Conservation (phyloP, 2,329 filamentous ascomycete species). For the Colletotrichum sp. region DNA sequence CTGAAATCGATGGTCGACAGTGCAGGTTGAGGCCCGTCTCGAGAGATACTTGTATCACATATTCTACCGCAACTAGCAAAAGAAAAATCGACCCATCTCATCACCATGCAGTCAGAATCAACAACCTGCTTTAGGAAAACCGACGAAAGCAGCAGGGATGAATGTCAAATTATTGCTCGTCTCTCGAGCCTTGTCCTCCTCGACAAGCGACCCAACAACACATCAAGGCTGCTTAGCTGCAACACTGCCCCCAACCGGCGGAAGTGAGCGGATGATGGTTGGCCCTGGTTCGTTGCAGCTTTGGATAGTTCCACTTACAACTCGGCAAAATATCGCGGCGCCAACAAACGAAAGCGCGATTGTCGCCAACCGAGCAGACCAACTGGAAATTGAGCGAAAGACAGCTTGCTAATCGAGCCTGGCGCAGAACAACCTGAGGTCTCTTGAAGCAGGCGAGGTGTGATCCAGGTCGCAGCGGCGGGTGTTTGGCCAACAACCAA, state of each 20-base stretch:
- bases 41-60: background rate
- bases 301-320: background rate
- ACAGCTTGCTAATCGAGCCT: background rate
- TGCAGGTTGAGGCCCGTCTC: background rate
- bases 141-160: background rate
- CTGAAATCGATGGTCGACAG: background rate
- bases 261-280: background rate
- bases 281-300: background rate
- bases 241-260: background rate
- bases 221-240: background rate
- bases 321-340: slow-evolving; percentile 1
- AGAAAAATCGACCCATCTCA: background rate
- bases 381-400: background rate
- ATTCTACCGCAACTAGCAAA: background rate
- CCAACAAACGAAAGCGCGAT: slow-evolving; percentile 1
- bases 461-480: slow-evolving; percentile 22
- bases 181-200: background rate
- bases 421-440: background rate
- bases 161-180: background rate
- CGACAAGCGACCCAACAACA: background rate
- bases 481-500: slow-evolving; percentile 10
- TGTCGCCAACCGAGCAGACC: background rate
- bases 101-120: background rate
- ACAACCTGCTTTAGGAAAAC: background rate
- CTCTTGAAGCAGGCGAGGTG: slow-evolving; percentile 9